Conservation (phyloP, 1,284 basidiomycete species). For the Ustilago crameri region DNA sequence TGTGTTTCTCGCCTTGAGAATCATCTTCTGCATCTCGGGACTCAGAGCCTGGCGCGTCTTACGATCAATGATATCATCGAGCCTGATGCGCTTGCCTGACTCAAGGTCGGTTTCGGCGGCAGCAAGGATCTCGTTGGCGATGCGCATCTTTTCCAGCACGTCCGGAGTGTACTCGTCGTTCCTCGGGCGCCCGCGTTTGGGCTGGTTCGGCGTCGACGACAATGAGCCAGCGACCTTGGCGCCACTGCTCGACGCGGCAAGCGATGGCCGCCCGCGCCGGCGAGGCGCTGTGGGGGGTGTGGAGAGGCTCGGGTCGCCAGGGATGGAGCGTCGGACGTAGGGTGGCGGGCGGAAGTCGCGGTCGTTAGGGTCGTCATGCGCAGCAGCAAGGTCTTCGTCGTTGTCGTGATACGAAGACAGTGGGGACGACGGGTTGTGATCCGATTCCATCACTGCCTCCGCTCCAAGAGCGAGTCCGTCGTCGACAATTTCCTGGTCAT, state of each 20-base stretch:
- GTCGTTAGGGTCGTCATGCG: slow-evolving; percentile 33
- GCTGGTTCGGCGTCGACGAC: background rate
- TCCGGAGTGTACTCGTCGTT: slow-evolving; percentile 18
- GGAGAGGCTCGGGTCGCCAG: background rate
- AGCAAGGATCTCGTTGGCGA: slow-evolving; percentile 20
- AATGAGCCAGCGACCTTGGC: slow-evolving; percentile 16
- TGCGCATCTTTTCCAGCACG: slow-evolving; percentile 19
- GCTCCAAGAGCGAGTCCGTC: slow-evolving; percentile 27
- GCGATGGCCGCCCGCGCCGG: slow-evolving; percentile 9
- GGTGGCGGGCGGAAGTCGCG: slow-evolving; percentile 17
- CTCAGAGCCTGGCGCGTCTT: slow-evolving; percentile 6
- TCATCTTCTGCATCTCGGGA: slow-evolving; percentile 17
- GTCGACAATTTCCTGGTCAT: slow-evolving; percentile 13
- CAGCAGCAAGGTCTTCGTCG: slow-evolving; percentile 6
- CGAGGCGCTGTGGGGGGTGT: background rate
- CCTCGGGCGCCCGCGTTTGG: slow-evolving; percentile 18
- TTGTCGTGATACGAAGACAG: slow-evolving; percentile 14
- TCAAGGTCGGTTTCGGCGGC: slow-evolving; percentile 2
- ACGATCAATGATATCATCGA: slow-evolving; percentile 17
- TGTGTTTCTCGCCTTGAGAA: slow-evolving; percentile 16
- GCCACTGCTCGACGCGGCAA: slow-evolving; percentile 14
- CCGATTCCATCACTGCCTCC: slow-evolving; percentile 30
- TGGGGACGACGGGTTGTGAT: slow-evolving; percentile 16
- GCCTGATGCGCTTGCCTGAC: background rate
- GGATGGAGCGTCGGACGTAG: background rate